phyloP scores from a whole-genome alignment of 2,329 filamentous ascomycete genomes.

The Trichoderma pleuroti region DNA sequence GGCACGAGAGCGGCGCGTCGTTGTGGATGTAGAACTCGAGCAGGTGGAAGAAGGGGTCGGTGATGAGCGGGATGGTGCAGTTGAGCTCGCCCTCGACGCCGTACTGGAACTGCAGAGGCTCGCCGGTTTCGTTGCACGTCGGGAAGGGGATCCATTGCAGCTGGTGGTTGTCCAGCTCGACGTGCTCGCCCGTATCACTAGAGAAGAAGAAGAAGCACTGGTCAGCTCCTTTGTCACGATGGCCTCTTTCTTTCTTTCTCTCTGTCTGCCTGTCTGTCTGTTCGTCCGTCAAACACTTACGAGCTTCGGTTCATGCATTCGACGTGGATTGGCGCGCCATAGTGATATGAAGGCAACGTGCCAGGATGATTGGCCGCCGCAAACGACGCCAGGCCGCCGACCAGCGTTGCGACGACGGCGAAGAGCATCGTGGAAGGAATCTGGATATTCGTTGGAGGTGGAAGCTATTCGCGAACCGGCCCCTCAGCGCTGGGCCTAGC shows the following conservation, averaged over 20 bases:
- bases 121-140: constrained; percentile 79
- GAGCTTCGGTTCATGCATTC: constrained; percentile 72
- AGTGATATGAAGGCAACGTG: constrained; percentile 58
- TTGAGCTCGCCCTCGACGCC: constrained; percentile 78
- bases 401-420: constrained; percentile 14
- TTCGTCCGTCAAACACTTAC: constrained; percentile 44
- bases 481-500: not conserved
- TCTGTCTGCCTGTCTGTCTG: not conserved
- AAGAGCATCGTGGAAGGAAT: not conserved
- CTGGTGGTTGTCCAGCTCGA: constrained; percentile 75
- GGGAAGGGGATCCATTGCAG: constrained; percentile 92
- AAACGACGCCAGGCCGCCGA: constrained; percentile 28
- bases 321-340: constrained; percentile 64
- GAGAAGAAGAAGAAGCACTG: not conserved
- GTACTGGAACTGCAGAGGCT: constrained; percentile 81
- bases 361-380: constrained; percentile 36
- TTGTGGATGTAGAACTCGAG: constrained; percentile 98
- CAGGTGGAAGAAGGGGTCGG: constrained; percentile 79
- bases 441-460: not conserved
- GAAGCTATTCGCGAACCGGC: not conserved
- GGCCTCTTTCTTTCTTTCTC: not conserved
- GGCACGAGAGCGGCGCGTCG: constrained; percentile 89
- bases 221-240: not conserved
- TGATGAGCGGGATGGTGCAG: constrained; percentile 75
- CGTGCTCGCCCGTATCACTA: constrained; percentile 86